phyloP scores from a whole-genome alignment of 2,329 filamentous ascomycete species.

The Dactylellina haptotyla region DNA sequence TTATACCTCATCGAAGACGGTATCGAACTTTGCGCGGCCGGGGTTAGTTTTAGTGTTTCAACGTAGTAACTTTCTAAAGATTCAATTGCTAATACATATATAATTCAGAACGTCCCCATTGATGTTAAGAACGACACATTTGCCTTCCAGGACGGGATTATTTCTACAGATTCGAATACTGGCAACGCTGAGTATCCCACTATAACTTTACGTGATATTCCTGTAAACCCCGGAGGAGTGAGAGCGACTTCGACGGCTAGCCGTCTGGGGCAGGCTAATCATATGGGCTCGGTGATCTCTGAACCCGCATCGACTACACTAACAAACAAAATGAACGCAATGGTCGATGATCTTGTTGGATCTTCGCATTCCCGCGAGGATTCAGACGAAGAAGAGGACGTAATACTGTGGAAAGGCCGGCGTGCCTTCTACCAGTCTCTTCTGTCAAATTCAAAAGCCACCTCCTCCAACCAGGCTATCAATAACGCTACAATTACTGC shows the following conservation, averaged over 20 bases:
- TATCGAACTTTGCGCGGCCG: constrained; percentile 63
- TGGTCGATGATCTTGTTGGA: constrained; percentile 58
- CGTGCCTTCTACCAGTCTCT: constrained; percentile 25
- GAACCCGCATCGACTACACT: constrained; percentile 56
- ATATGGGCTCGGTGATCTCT: constrained; percentile 53
- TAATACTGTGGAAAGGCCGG: constrained; percentile 38
- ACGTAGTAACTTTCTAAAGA: background rate
- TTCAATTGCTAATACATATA: background rate
- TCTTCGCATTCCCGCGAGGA: constrained; percentile 54
- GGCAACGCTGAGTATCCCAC: constrained; percentile 45
- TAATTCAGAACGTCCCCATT: constrained; percentile 38
- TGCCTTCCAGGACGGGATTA: constrained; percentile 51
- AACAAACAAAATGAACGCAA: constrained; percentile 57
- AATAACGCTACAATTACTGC: constrained; percentile 45
- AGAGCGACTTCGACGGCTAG: constrained; percentile 46
- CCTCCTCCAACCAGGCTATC: constrained; percentile 21
- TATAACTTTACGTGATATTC: constrained; percentile 47
- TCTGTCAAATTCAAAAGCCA: constrained; percentile 18
- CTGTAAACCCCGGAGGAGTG: constrained; percentile 26
- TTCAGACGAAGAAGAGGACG: constrained; percentile 55
- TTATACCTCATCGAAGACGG: constrained; percentile 72
- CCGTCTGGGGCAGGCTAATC: constrained; percentile 46
- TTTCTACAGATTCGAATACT: constrained; percentile 46
- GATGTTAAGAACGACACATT: constrained; percentile 47
- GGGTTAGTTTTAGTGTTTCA: constrained; percentile 4